A percentile compares a stretch with the other conserved stretches of the same genome.
These are phyloP conservation scores for Colletotrichum somersetense DNA, from an alignment of 2,329 filamentous ascomycete species.

Conservation along the genomic window DNA sequence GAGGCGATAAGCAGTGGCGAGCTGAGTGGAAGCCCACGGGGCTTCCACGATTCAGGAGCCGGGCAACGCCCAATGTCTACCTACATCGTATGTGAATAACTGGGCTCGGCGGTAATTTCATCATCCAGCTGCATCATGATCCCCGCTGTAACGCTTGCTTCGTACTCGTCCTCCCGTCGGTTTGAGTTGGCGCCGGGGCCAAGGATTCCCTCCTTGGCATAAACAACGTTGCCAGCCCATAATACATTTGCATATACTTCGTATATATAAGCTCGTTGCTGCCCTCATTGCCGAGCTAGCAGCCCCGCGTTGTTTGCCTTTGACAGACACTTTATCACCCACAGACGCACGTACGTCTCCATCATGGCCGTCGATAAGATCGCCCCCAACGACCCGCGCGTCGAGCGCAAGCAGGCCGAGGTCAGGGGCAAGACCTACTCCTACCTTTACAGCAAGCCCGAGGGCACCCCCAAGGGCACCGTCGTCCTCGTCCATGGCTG, in stretches of 20 bases:
- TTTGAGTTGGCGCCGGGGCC: constrained; percentile 6
- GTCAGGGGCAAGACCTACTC: constrained; percentile 80
- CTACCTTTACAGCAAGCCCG: constrained; percentile 69
- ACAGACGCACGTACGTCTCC: constrained; percentile 29
- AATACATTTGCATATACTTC: too few relatives aligned
- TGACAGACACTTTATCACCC: not conserved
- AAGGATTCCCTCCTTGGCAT: constrained; percentile 26
- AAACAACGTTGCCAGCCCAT: not conserved
- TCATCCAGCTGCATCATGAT: constrained; percentile 12
- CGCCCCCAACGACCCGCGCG: constrained; percentile 73
- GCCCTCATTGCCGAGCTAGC: not conserved
- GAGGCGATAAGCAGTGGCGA: not conserved
- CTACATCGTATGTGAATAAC: not conserved
- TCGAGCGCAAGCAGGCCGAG: constrained; percentile 71
- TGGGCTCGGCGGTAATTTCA: not conserved
- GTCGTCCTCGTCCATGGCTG: constrained; percentile 77
- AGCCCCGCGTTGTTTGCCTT: not conserved
- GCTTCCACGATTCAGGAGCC: constrained; percentile 7
- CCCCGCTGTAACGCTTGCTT: constrained; percentile 26
- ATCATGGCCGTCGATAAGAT: constrained; percentile 73
- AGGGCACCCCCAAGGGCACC: constrained; percentile 57
- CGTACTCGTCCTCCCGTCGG: not conserved
- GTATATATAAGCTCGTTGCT: constrained; percentile 2
- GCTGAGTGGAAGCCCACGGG: not conserved
- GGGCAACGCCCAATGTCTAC: not conserved